Evolutionary conservation across 371 early-diverging fungal genomes (phyloP).

Genomic region (Rhizopus stolonifer): DNA sequence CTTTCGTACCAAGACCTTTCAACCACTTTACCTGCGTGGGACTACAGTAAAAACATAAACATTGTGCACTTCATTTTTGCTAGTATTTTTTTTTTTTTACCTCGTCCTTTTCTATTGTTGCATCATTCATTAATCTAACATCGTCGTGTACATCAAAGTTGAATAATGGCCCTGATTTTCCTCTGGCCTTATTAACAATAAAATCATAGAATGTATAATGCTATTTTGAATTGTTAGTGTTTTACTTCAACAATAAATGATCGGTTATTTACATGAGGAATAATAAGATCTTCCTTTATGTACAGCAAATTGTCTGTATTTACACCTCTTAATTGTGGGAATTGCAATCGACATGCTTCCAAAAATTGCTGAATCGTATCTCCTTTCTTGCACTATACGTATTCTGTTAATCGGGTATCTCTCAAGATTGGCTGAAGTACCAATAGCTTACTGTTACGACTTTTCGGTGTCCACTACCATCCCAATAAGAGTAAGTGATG

Average conservation of each 20-base stretch:
- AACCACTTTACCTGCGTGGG: constrained; percentile 94
- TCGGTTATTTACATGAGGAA: constrained; percentile 78
- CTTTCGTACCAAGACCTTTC: constrained; percentile 94
- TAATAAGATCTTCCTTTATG: constrained; percentile 94
- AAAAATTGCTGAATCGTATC: constrained; percentile 87
- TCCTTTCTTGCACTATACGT: constrained; percentile 80
- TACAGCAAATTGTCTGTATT: constrained; percentile 89
- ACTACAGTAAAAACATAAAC: constrained; percentile 36
- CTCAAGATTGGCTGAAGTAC: not conserved
- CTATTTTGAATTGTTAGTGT: constrained; percentile 32
- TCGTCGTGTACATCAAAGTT: constrained; percentile 94
- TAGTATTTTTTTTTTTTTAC: constrained; percentile 22
- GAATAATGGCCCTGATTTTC: constrained; percentile 95
- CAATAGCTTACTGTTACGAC: constrained; percentile 60
- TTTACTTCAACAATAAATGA: not conserved
- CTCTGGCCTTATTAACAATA: constrained; percentile 92
- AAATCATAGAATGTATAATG: constrained; percentile 96
- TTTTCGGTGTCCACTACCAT: constrained; percentile 92
- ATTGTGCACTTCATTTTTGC: not conserved
- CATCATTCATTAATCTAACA: constrained; percentile 86
- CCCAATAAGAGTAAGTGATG: constrained; percentile 94
- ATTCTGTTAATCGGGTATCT: not conserved
- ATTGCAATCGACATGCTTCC: constrained; percentile 78
- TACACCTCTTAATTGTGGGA: constrained; percentile 77
- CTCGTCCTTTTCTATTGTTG: constrained; percentile 85